phyloP scores from a whole-genome alignment of 148 eudicot genomes.

The Spergularia marina region DNA sequence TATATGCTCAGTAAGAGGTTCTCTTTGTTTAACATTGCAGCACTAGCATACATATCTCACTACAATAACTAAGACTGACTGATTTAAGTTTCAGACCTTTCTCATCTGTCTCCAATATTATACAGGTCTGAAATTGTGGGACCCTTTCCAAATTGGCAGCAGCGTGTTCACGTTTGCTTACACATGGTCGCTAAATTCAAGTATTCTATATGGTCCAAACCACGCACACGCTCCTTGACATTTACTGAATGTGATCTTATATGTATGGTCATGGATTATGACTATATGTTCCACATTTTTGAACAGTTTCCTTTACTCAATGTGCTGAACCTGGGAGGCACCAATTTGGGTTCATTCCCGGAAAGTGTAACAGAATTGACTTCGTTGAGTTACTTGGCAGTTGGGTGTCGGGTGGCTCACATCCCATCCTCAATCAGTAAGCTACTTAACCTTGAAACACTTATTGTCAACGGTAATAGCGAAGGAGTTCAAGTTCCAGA shows the following conservation, averaged over 20 bases:
- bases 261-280: background rate
- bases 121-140: background rate
- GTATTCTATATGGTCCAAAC: background rate
- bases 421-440: background rate
- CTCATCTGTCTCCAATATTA: background rate
- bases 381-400: background rate
- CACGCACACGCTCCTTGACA: background rate
- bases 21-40: too few species aligned
- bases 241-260: background rate
- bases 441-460: slow-evolving; percentile 1
- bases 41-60: background rate
- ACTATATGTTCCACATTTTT: background rate
- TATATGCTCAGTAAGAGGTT: too few species aligned
- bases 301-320: background rate
- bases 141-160: background rate
- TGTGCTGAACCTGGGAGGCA: background rate
- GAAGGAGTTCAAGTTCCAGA: too few species aligned
- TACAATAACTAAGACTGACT: background rate
- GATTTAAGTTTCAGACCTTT: background rate
- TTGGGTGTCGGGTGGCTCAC: background rate
- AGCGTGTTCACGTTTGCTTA: background rate
- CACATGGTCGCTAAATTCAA: background rate
- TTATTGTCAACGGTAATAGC: too few species aligned
- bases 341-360: background rate
- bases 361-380: background rate